A percentile compares a stretch with the other conserved stretches of the same genome.
Evolutionary conservation across 371 early-diverging fungal genomes (phyloP).

Genomic region (Syncephalastrum sp.): DNA sequence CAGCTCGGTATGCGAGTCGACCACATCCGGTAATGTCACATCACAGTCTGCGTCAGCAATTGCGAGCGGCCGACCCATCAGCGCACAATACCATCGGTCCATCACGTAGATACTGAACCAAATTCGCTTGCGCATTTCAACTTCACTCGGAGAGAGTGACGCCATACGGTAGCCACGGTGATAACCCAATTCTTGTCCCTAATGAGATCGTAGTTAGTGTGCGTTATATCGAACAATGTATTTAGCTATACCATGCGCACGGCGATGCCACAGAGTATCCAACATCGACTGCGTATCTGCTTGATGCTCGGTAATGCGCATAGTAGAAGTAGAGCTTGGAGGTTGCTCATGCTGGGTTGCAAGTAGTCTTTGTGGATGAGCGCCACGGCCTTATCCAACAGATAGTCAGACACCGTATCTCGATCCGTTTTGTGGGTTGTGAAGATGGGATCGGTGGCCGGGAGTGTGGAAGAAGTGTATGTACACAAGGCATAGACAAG

Average conservation of each 20-base stretch:
- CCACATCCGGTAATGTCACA: constrained; percentile 22
- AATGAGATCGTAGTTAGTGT: neutral
- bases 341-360: constrained; percentile 28
- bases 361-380: constrained; percentile 28
- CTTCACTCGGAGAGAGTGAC: constrained; percentile 16
- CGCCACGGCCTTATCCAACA: constrained; percentile 19
- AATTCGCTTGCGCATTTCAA: constrained; percentile 21
- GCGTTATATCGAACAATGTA: neutral
- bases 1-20: constrained; percentile 12
- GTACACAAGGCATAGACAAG: constrained; percentile 33
- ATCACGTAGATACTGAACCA: constrained; percentile 34
- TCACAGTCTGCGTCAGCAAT: constrained; percentile 45
- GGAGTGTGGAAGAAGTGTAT: constrained; percentile 22
- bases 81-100: constrained; percentile 42
- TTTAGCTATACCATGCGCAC: constrained; percentile 34
- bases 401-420: constrained; percentile 19
- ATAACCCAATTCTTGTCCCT: constrained; percentile 41
- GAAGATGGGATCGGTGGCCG: constrained; percentile 22
- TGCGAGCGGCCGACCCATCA: constrained; percentile 40
- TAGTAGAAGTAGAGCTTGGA: constrained; percentile 34
- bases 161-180: constrained; percentile 20
- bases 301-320: constrained; percentile 27
- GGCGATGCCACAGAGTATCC: constrained; percentile 40
- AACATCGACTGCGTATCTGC: constrained; percentile 22
- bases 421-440: constrained; percentile 16